Percentiles rank a stretch among this genome's conserved stretches.
Conservation (phyloP, 768 basidiomycete species). For the Russula sp. region DNA sequence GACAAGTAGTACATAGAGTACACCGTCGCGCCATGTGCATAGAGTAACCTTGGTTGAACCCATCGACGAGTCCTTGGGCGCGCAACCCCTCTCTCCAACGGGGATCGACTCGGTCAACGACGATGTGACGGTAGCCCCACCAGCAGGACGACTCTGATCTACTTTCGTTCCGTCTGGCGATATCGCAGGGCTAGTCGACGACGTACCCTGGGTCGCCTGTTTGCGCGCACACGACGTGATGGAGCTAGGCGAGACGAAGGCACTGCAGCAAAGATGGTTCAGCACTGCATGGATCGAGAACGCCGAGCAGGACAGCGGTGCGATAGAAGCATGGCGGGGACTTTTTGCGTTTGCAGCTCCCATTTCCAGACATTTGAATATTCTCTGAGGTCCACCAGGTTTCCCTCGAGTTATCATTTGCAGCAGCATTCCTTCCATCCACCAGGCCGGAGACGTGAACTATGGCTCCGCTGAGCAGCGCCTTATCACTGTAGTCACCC, state of each 20-base stretch:
- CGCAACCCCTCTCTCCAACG: no score
- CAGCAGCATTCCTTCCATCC: constrained; percentile 25
- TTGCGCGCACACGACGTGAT: constrained; percentile 20
- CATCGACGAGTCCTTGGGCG: no score
- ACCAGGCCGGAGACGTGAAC: constrained; percentile 72
- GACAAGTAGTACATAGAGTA: no score
- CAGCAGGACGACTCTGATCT: neutral
- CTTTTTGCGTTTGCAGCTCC: neutral
- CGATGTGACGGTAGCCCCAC: neutral
- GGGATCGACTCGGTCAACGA: constrained; percentile 1
- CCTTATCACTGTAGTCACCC: constrained; percentile 91
- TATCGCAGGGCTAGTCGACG: neutral
- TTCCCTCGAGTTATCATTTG: neutral
- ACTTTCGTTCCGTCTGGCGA: constrained; percentile 8
- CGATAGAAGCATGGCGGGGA: constrained; percentile 21
- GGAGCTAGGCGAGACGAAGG: constrained; percentile 16
- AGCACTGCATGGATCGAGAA: constrained; percentile 7
- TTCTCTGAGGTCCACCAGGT: constrained; percentile 31
- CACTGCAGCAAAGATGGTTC: constrained; percentile 5
- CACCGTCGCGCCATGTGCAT: no score
- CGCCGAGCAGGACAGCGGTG: constrained; percentile 11
- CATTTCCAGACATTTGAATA: constrained; percentile 1
- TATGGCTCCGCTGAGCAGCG: constrained; percentile 76
- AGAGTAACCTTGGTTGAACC: no score
- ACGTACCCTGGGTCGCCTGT: neutral